Conservation (phyloP, 2,329 filamentous ascomycete species). For the Grosmannia clavigera region DNA sequence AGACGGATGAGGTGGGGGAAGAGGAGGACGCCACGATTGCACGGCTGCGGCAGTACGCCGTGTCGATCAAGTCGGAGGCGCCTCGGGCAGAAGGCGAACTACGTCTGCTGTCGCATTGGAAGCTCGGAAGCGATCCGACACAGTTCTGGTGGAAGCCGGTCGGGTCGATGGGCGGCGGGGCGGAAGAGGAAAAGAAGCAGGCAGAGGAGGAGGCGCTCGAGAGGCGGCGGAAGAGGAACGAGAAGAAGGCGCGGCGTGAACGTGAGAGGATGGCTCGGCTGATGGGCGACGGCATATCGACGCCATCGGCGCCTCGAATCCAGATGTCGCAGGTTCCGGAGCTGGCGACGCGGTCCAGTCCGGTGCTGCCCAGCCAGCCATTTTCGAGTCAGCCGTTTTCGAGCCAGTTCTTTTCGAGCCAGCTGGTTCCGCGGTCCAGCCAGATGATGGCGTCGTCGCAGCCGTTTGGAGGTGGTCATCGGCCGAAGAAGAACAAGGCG, state of each 20-base stretch:
- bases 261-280: conserved; percentile 12
- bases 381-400: neutral
- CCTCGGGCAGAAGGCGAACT: conserved; percentile 14
- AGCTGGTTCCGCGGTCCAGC: conserved; percentile 15
- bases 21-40: conserved; percentile 17
- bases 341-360: conserved; percentile 4
- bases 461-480: conserved; percentile 10
- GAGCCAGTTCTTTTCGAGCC: conserved; percentile 5
- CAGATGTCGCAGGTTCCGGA: conserved; percentile 3
- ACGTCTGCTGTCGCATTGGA: conserved; percentile 23
- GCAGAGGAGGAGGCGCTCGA: conserved; percentile 12
- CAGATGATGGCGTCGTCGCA: conserved; percentile 16
- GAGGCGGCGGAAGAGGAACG: conserved; percentile 16
- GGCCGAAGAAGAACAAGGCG: conserved; percentile 16
- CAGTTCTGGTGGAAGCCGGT: conserved; percentile 18
- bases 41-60: conserved; percentile 22
- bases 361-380: conserved; percentile 1
- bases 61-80: conserved; percentile 17
- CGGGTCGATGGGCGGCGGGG: neutral
- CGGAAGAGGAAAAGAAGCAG: conserved; percentile 6
- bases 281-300: conserved; percentile 1
- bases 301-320: conserved; percentile 3
- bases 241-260: conserved; percentile 14
- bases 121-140: conserved; percentile 21
- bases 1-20: neutral